Evolutionary conservation across 306 rosid species (phyloP).

Genomic region (Cicer judaicum): DNA sequence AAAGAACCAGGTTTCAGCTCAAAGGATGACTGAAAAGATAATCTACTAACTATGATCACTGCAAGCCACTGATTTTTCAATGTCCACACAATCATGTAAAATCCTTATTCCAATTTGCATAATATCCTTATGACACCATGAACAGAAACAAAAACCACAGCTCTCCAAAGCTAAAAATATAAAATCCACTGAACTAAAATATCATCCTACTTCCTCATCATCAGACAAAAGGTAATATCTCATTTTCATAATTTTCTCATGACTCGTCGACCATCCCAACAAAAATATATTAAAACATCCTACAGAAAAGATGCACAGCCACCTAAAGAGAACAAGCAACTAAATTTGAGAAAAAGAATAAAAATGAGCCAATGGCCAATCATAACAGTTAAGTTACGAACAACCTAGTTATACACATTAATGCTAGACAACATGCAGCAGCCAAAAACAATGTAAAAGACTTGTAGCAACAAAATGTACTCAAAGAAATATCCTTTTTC

Average conservation of each 20-base stretch:
- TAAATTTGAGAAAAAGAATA: neutral
- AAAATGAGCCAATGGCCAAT: neutral
- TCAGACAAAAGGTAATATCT: constrained; percentile 6
- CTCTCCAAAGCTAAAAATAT: constrained; percentile 17
- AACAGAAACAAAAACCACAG: constrained; percentile 18
- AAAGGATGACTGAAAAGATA: neutral
- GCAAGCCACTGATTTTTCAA: constrained; percentile 1
- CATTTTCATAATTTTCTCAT: constrained; percentile 1
- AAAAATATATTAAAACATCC: constrained; percentile 10
- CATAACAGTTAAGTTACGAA: neutral
- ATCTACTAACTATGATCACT: neutral
- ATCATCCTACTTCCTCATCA: neutral
- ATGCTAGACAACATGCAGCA: neutral
- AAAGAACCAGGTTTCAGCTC: constrained; percentile 11
- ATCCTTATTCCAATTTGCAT: neutral
- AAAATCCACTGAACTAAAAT: neutral
- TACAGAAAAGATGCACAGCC: neutral
- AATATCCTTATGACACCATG: constrained; percentile 7
- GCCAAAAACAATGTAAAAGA: neutral
- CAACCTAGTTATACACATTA: constrained; percentile 20
- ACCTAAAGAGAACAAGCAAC: constrained; percentile 12
- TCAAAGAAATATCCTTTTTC: neutral
- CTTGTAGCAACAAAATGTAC: neutral
- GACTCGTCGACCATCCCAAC: neutral
- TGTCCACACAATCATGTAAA: neutral